Evolutionary conservation across 345 rosid genomes (phyloP).

Genomic region (Pistacia integerrima): DNA sequence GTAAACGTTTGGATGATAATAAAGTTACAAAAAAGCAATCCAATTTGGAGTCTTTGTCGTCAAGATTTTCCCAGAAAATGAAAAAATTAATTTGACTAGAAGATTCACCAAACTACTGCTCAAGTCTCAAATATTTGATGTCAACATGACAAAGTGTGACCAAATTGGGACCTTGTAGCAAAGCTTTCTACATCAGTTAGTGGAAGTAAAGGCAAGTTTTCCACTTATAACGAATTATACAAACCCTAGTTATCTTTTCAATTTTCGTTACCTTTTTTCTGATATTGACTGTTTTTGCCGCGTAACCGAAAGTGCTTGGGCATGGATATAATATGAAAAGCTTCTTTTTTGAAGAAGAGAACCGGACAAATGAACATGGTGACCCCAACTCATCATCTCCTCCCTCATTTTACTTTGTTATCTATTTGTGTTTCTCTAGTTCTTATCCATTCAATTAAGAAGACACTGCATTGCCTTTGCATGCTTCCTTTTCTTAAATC

Average conservation of each 20-base stretch:
- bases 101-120: background rate
- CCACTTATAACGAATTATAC: background rate
- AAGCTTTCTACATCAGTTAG: background rate
- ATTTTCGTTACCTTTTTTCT: background rate
- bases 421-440: background rate
- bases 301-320: conserved; percentile 14
- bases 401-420: background rate
- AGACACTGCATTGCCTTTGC: background rate
- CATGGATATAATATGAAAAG: conserved; percentile 2
- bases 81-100: background rate
- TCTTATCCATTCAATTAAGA: background rate
- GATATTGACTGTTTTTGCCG: background rate
- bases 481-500: background rate
- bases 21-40: too few relatives aligned
- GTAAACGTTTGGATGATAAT: too few relatives aligned
- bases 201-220: background rate
- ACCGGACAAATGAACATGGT: background rate
- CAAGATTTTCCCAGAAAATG: background rate
- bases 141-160: conserved; percentile 9
- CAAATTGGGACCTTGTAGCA: background rate
- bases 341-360: background rate
- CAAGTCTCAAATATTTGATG: conserved; percentile 4
- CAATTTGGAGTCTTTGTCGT: background rate
- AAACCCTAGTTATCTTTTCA: background rate
- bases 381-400: background rate